Percentiles rank a stretch among this genome's conserved stretches.
These are phyloP conservation scores for Lachnellula cervina DNA, from an alignment of 2,329 filamentous ascomycete genomes.

Conservation along the genomic window DNA sequence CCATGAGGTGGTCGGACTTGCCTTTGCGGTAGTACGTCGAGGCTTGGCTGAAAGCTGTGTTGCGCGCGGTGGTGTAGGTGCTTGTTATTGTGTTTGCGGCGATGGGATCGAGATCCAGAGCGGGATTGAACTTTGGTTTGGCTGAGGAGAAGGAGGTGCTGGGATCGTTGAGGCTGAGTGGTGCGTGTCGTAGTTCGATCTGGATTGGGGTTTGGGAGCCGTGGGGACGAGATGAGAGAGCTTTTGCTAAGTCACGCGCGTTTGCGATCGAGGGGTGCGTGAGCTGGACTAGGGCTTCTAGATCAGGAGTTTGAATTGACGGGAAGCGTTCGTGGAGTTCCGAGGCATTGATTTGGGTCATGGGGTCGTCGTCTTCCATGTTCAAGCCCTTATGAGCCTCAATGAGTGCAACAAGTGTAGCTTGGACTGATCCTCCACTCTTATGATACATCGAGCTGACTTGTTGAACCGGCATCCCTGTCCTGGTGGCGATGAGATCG, in stretches of 20 bases:
- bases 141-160: neutral
- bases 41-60: constrained; percentile 51
- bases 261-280: constrained; percentile 52
- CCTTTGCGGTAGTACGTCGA: constrained; percentile 53
- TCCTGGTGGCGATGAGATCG: constrained; percentile 53
- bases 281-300: constrained; percentile 50
- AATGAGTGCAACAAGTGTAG: constrained; percentile 49
- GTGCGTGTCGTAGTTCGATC: constrained; percentile 28
- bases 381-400: constrained; percentile 23
- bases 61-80: constrained; percentile 14
- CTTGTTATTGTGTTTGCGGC: constrained; percentile 8
- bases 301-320: constrained; percentile 41
- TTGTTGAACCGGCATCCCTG: constrained; percentile 40
- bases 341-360: constrained; percentile 44
- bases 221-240: constrained; percentile 36
- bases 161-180: constrained; percentile 15
- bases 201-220: constrained; percentile 17
- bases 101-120: constrained; percentile 1
- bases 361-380: constrained; percentile 40
- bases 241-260: constrained; percentile 55
- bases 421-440: constrained; percentile 49
- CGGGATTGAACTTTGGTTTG: neutral
- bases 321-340: constrained; percentile 53
- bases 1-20: constrained; percentile 68
- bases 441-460: constrained; percentile 57